phyloP scores from a whole-genome alignment of 1,284 basidiomycete genomes.

The Leucoagaricus sp. region DNA sequence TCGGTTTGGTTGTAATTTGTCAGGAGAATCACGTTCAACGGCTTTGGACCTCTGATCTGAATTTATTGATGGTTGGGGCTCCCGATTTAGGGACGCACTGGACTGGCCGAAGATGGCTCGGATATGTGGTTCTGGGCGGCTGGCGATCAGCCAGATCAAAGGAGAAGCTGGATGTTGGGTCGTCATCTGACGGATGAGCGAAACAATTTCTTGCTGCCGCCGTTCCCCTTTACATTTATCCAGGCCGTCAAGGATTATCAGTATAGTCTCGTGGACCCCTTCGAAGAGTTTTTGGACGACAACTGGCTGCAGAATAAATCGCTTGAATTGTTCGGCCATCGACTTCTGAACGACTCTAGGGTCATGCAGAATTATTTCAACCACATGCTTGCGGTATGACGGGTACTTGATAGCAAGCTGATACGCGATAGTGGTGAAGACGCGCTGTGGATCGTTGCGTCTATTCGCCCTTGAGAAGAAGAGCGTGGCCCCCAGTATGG shows the following conservation, averaged over 20 bases:
- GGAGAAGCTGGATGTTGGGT: too few species aligned
- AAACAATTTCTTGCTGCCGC: not conserved
- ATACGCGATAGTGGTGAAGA: not conserved
- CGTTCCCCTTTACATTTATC: not conserved
- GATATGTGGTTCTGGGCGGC: too few species aligned
- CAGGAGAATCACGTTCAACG: too few species aligned
- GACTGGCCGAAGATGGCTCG: too few species aligned
- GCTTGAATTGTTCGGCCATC: not conserved
- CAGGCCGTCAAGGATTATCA: not conserved
- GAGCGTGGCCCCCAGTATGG: not conserved
- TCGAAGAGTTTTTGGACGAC: not conserved
- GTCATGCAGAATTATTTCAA: not conserved
- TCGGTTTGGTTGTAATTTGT: too few species aligned
- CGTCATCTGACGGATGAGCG: not conserved
- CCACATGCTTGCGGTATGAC: not conserved
- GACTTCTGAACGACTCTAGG: not conserved
- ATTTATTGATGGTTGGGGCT: too few species aligned
- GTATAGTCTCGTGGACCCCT: not conserved
- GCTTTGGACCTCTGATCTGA: too few species aligned
- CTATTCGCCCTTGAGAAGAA: not conserved
- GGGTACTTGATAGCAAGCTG: not conserved
- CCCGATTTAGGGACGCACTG: too few species aligned
- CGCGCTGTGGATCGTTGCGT: not conserved
- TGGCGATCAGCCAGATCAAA: too few species aligned
- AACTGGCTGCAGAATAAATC: not conserved